Base-by-base conservation (phyloP, 352 stramenopile genomes). In the Blastocystis sp. region DNA sequence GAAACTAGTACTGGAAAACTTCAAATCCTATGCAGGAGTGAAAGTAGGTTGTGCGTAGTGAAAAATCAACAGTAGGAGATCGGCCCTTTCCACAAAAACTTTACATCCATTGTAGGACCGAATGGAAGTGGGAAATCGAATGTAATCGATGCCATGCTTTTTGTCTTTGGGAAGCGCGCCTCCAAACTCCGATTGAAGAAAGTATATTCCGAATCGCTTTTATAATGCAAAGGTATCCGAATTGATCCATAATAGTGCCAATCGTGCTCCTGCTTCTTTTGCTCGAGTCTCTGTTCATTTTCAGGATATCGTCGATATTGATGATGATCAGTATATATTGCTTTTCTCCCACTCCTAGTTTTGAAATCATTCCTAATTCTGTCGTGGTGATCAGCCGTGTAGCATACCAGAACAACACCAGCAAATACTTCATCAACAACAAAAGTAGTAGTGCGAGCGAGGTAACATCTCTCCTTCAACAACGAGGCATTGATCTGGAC, bases 41-140 rank as follows among this genome's bases (percentile, higher is more conserved):
- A 94, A 97, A 69, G 88, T 90, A 23, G 18, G 45, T 13, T n/a
- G n/a, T 76, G 26, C 23, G 9, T 11, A 3, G 23, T 0, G 9
- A 11, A 8, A 23, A n/a, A 47, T 77, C 26, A 88, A 45, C 18
- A 26, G 0, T 23, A 87, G 76, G 55, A 77, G 90, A 98, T 99
- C 90, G 97, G 97, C 0, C 96, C 96, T 34, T 99, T 99, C 92
- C 96, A 99, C 94, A 98, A 98, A 92, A 73, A 63, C 18, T 90
- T 90, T 20, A 89, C 70, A 13, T 89, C 70, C 1, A 90, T 90
- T 66, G 96, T 99, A 9, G 97, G 97, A 4, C 97, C 97, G 29
- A 99, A 99, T 91, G 97, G 97, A 55, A 98, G 95, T 77, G 97
- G 97, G 69, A 99, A 99, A 92, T 98, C 95, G 23, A 99, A 99